Evolutionary conservation across 2,329 filamentous ascomycete genomes (phyloP).

Genomic region (Thielaviopsis populi): DNA sequence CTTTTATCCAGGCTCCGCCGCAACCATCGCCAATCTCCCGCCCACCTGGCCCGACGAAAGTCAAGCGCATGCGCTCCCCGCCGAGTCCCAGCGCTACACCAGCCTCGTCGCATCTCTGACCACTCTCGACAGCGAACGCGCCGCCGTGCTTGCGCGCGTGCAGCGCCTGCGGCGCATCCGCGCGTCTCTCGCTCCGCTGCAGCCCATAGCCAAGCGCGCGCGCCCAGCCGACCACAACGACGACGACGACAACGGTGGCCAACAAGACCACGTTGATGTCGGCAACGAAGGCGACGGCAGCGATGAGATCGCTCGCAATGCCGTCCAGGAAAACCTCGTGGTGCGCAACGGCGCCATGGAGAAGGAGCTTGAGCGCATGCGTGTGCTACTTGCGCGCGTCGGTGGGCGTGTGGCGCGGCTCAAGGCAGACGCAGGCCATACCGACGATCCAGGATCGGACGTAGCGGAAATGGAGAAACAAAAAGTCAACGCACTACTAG

Average conservation of each 20-base stretch:
- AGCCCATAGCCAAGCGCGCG: conserved; percentile 6
- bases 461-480: conserved; percentile 1
- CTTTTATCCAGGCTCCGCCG: neutral
- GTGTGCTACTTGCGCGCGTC: conserved; percentile 45
- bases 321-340: conserved; percentile 51
- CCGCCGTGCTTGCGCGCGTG: conserved; percentile 27
- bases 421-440: conserved; percentile 18
- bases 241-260: conserved; percentile 16
- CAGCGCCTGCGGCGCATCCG: conserved; percentile 36
- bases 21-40: conserved; percentile 1
- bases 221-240: neutral
- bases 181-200: conserved; percentile 36
- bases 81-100: conserved; percentile 7
- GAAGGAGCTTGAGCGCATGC: conserved; percentile 50
- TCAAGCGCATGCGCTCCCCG: neutral
- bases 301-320: conserved; percentile 22
- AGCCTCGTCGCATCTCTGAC: conserved; percentile 30
- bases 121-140: conserved; percentile 29
- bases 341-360: conserved; percentile 50
- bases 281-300: conserved; percentile 8
- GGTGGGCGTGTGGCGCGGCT: conserved; percentile 35
- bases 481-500: conserved; percentile 14
- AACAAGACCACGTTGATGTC: neutral
- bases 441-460: neutral
- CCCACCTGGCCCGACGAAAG: neutral